phyloP scores from a whole-genome alignment of 2,329 filamentous ascomycete genomes.

The Alternaria consortialis region DNA sequence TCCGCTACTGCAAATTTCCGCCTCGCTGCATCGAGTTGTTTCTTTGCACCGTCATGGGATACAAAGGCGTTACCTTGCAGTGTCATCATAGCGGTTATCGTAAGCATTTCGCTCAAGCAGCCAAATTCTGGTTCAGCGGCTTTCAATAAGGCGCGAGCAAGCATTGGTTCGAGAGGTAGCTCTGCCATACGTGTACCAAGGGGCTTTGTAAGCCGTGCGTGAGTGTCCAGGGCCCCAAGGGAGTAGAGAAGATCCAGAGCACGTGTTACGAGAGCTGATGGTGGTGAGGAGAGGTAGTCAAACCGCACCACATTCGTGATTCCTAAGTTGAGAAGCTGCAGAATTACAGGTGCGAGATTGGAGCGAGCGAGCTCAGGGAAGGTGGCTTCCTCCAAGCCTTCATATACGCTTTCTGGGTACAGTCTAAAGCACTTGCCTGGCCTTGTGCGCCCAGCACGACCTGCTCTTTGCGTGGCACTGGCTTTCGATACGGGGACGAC shows the following conservation, averaged over 20 bases:
- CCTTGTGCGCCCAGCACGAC: conserved; percentile 86
- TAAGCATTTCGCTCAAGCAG: conserved; percentile 86
- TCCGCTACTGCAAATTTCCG: conserved; percentile 90
- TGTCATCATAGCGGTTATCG: conserved; percentile 93
- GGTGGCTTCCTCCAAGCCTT: conserved; percentile 73
- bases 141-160: conserved; percentile 84
- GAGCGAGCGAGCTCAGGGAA: conserved; percentile 91
- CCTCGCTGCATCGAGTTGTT: conserved; percentile 75
- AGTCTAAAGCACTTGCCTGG: conserved; percentile 94
- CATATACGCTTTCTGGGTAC: conserved; percentile 80
- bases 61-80: conserved; percentile 86
- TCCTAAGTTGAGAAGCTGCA: conserved; percentile 93
- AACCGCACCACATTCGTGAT: conserved; percentile 95
- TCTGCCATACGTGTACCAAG: conserved; percentile 93
- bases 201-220: conserved; percentile 88
- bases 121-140: conserved; percentile 70
- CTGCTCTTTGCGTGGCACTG: conserved; percentile 89
- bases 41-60: conserved; percentile 78
- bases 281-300: conserved; percentile 85
- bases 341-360: conserved; percentile 84
- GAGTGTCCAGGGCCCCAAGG: conserved; percentile 84
- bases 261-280: conserved; percentile 82
- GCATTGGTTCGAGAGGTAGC: conserved; percentile 92
- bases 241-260: conserved; percentile 89
- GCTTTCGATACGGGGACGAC: conserved; percentile 86